Percentiles rank a stretch among this genome's conserved stretches.
Evolutionary conservation across 2,329 filamentous ascomycete genomes (phyloP).

Genomic region (Truncatella angustata): DNA sequence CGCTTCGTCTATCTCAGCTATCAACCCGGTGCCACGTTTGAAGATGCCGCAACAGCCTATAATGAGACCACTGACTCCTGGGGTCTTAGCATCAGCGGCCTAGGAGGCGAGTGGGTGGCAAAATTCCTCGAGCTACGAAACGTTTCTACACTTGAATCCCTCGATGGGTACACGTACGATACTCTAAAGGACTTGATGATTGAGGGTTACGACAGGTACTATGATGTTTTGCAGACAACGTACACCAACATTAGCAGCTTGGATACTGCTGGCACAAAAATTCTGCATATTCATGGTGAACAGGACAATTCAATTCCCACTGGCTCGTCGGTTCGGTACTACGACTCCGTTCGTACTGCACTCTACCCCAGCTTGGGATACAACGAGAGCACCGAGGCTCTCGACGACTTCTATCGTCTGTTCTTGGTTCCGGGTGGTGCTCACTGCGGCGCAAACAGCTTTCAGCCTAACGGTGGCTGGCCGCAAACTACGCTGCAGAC

Average conservation of each 20-base stretch:
- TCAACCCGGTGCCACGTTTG: constrained; percentile 29
- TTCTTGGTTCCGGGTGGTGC: constrained; percentile 46
- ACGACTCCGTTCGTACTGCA: constrained; percentile 44
- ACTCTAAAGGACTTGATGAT: constrained; percentile 51
- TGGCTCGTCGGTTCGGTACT: constrained; percentile 40
- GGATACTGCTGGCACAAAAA: constrained; percentile 43
- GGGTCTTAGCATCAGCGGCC: constrained; percentile 18
- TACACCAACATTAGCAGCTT: constrained; percentile 46
- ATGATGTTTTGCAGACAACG: constrained; percentile 43
- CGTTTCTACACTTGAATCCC: constrained; percentile 32
- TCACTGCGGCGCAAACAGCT: constrained; percentile 43
- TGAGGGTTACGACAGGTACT: constrained; percentile 44
- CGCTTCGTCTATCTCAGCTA: constrained; percentile 33
- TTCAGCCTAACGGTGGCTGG: constrained; percentile 38
- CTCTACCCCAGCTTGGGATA: constrained; percentile 43
- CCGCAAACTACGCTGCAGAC: constrained; percentile 43
- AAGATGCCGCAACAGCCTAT: constrained; percentile 32
- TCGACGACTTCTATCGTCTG: constrained; percentile 45
- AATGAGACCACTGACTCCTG: constrained; percentile 26
- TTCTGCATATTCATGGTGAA: constrained; percentile 53
- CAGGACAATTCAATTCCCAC: constrained; percentile 46
- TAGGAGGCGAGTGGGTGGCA: constrained; percentile 30
- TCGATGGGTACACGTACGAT: constrained; percentile 49
- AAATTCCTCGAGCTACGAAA: constrained; percentile 20
- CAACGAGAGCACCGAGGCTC: constrained; percentile 35